phyloP scores from a whole-genome alignment of 2,329 filamentous ascomycete species.

The Coniochaeta pulveracea region DNA sequence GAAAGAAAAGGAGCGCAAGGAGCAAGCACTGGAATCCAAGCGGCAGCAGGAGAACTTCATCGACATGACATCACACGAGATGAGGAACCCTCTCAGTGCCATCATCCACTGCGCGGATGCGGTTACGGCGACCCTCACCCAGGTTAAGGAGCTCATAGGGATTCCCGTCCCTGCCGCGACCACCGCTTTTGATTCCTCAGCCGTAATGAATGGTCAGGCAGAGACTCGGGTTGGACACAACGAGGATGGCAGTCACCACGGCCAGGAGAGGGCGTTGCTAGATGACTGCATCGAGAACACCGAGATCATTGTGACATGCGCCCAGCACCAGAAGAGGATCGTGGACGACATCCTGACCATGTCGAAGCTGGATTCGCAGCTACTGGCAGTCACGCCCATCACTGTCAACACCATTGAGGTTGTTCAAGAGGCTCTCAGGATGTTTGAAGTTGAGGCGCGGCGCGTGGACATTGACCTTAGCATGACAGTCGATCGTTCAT shows the following conservation, averaged over 20 bases:
- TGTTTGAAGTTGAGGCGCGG: constrained; percentile 67
- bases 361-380: constrained; percentile 65
- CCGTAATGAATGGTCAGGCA: neutral
- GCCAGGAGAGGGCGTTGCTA: constrained; percentile 32
- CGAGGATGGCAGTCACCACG: constrained; percentile 14
- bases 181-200: neutral
- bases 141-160: constrained; percentile 28
- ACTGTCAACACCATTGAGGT: constrained; percentile 57
- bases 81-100: constrained; percentile 62
- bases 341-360: constrained; percentile 66
- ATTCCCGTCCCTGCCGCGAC: neutral
- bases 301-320: constrained; percentile 67
- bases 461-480: constrained; percentile 57
- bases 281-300: constrained; percentile 58
- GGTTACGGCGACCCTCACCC: constrained; percentile 41
- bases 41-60: constrained; percentile 73
- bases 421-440: constrained; percentile 57
- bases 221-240: constrained; percentile 9
- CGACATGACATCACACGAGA: constrained; percentile 63
- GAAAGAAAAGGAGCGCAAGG: constrained; percentile 34
- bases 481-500: constrained; percentile 52
- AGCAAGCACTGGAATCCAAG: constrained; percentile 46
- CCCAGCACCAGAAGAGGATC: constrained; percentile 69
- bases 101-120: constrained; percentile 67
- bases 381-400: constrained; percentile 61